Percentiles rank a stretch among this genome's conserved stretches.
These are phyloP conservation scores for Delonix regia DNA, from an alignment of 306 rosid species.

Conservation along the genomic window DNA sequence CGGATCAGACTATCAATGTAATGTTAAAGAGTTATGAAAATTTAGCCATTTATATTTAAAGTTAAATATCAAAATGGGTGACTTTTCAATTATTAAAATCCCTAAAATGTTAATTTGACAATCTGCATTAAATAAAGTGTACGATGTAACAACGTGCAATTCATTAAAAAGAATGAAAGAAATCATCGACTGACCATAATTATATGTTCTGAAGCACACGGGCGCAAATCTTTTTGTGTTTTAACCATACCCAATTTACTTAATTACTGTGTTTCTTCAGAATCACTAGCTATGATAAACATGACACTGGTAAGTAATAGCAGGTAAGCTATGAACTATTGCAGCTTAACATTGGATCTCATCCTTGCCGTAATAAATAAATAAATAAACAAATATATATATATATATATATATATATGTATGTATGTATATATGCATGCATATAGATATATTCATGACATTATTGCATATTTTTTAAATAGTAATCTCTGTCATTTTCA, in stretches of 20 bases:
- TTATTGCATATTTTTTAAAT: slow-evolving; percentile 14
- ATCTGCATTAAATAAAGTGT: too few relatives aligned
- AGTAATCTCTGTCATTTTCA: slow-evolving; percentile 39
- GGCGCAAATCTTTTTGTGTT: neutral
- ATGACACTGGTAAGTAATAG: neutral
- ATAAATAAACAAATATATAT: too few relatives aligned
- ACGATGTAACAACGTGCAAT: too few relatives aligned
- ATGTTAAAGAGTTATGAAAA: too few relatives aligned
- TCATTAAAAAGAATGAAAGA: too few relatives aligned
- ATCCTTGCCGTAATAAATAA: slow-evolving; percentile 9
- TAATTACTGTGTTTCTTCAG: neutral
- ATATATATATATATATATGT: too few relatives aligned
- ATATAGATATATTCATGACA: slow-evolving; percentile 35
- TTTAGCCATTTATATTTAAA: too few relatives aligned
- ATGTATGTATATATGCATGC: too few relatives aligned
- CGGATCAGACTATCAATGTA: too few relatives aligned
- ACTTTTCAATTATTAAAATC: too few relatives aligned
- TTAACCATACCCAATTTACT: neutral
- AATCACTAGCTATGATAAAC: slow-evolving; percentile 1
- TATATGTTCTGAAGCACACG: slow-evolving; percentile 32
- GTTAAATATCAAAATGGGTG: too few relatives aligned
- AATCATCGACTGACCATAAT: slow-evolving; percentile 41
- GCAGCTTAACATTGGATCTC: slow-evolving; percentile 5
- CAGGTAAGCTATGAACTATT: neutral
- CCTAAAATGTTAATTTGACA: too few relatives aligned